phyloP scores from a whole-genome alignment of 2,329 filamentous ascomycete species.

The Diaporthe ampelina region DNA sequence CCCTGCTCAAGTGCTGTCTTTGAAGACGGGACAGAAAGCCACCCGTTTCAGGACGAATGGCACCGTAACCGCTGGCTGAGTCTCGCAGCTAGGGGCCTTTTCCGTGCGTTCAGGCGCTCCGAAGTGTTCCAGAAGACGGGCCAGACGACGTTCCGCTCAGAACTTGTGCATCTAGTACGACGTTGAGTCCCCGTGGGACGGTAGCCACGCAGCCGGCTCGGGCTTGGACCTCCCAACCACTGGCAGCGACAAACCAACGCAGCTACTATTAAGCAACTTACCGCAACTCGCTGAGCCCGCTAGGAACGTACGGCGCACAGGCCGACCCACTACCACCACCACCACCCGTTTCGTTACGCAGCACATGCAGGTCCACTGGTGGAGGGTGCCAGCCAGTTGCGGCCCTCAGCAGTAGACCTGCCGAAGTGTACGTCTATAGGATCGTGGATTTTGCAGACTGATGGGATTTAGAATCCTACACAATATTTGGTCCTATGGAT shows the following conservation, averaged over 20 bases:
- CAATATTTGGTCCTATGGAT: not conserved
- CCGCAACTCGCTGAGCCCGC: not conserved
- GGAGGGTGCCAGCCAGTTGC: slow-evolving; percentile 14
- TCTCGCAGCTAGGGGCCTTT: slow-evolving; percentile 15
- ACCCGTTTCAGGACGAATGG: not conserved
- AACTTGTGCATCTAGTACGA: slow-evolving; percentile 9
- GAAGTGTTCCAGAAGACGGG: slow-evolving; percentile 29
- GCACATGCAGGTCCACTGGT: slow-evolving; percentile 19
- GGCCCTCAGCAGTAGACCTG: not conserved
- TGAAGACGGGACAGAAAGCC: not conserved
- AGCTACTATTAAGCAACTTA: not conserved
- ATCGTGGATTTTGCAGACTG: slow-evolving; percentile 14
- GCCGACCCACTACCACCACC: not conserved
- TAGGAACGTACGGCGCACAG: too few relatives aligned
- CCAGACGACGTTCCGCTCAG: slow-evolving; percentile 14
- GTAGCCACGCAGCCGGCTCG: not conserved
- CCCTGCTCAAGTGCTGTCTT: not conserved
- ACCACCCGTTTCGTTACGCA: slow-evolving; percentile 12
- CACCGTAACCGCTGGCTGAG: not conserved
- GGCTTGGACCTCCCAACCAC: slow-evolving; percentile 4
- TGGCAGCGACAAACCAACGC: not conserved
- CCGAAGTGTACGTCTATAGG: not conserved
- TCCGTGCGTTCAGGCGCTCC: slow-evolving; percentile 7
- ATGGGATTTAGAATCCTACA: not conserved
- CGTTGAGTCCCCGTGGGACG: slow-evolving; percentile 30